These are phyloP conservation scores for Podaxis carcinomalis DNA, from an alignment of 768 basidiomycete species.

Conservation along the genomic window DNA sequence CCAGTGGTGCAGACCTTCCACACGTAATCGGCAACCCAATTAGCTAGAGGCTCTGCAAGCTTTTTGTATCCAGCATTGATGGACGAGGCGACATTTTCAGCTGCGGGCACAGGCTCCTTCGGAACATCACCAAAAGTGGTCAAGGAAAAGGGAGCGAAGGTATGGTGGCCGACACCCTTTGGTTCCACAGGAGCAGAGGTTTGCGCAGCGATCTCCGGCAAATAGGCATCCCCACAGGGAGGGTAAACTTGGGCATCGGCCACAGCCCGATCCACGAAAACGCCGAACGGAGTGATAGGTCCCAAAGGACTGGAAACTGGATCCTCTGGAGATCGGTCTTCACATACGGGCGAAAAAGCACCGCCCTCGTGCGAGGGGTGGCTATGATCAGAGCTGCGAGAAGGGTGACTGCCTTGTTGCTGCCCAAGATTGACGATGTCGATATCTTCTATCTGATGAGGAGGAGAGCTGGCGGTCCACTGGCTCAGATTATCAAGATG, in stretches of 20 bases:
- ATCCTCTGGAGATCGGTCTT: slow-evolving; percentile 60
- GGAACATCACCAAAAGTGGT: slow-evolving; percentile 28
- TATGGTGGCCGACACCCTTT: slow-evolving; percentile 6
- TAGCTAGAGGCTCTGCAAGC: slow-evolving; percentile 70
- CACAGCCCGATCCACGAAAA: slow-evolving; percentile 72
- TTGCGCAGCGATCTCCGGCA: neutral
- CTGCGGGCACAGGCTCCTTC: slow-evolving; percentile 35
- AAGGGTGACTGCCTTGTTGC: neutral
- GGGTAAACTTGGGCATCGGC: slow-evolving; percentile 30
- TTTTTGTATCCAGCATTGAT: slow-evolving; percentile 62
- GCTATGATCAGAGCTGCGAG: neutral
- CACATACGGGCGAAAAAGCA: slow-evolving; percentile 59
- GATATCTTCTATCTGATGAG: slow-evolving; percentile 9
- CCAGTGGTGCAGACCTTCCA: slow-evolving; percentile 84
- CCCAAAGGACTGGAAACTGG: slow-evolving; percentile 69
- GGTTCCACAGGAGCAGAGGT: neutral
- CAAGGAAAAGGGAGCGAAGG: slow-evolving; percentile 13
- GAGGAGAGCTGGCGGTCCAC: slow-evolving; percentile 20
- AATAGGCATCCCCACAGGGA: neutral
- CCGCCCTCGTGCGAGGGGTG: slow-evolving; percentile 20
- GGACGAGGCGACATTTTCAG: slow-evolving; percentile 44
- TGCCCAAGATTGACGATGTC: neutral
- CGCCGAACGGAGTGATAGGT: slow-evolving; percentile 72
- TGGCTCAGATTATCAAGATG: slow-evolving; percentile 33
- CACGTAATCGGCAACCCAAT: slow-evolving; percentile 75